Evolutionary conservation across 345 rosid genomes (phyloP).

Genomic region (Arabis hirsuta): DNA sequence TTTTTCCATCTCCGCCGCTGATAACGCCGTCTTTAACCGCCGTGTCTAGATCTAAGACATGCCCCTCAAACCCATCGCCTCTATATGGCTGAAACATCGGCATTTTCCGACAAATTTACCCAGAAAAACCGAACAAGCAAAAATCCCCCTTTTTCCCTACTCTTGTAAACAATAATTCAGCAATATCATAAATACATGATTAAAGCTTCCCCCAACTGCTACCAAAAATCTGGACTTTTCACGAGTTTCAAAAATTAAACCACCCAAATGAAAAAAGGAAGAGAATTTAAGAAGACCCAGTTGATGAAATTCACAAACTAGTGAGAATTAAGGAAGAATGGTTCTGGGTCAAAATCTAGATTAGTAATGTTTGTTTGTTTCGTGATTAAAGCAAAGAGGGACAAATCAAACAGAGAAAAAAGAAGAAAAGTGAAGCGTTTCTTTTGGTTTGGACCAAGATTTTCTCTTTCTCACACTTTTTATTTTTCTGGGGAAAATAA

Average conservation of each 20-base stretch:
- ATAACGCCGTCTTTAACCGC: conserved; percentile 76
- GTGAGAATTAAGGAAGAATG: conserved; percentile 21
- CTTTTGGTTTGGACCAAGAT: conserved; percentile 25
- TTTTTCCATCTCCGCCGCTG: conserved; percentile 38
- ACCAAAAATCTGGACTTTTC: conserved; percentile 43
- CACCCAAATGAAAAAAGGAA: conserved; percentile 23
- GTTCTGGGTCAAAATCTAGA: neutral
- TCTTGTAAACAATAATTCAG: conserved; percentile 35
- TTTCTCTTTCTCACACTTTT: conserved; percentile 3
- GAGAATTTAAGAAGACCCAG: conserved; percentile 35
- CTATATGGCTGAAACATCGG: conserved; percentile 56
- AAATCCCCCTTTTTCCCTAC: too few relatives aligned
- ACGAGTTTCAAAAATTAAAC: conserved; percentile 27
- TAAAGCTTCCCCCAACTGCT: conserved; percentile 31
- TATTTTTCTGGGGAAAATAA: neutral
- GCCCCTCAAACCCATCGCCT: conserved; percentile 56
- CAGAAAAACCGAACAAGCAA: neutral
- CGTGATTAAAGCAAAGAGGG: conserved; percentile 25
- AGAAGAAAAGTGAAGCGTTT: neutral
- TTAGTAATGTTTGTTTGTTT: neutral
- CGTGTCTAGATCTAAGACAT: conserved; percentile 69
- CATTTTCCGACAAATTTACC: conserved; percentile 45
- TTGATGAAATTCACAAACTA: conserved; percentile 25
- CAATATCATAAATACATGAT: conserved; percentile 50
- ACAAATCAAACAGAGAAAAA: conserved; percentile 6